phyloP scores from a whole-genome alignment of 1,139 yeast species.

The Blastobotrys persicus region DNA sequence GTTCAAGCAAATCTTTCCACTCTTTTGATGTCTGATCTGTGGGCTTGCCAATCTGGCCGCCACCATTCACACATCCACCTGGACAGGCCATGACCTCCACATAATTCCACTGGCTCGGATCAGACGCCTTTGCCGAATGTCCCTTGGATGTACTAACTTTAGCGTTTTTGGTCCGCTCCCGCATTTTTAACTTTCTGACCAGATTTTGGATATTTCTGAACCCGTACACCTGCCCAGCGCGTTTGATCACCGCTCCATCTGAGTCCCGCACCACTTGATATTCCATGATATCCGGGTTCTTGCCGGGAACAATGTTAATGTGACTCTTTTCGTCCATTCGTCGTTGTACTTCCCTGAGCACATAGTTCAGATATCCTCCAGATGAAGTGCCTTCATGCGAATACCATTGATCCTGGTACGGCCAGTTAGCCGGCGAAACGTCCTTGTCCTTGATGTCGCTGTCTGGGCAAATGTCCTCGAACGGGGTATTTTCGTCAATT shows the following conservation, averaged over 20 bases:
- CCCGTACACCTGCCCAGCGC: constrained; percentile 82
- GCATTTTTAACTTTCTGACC: constrained; percentile 73
- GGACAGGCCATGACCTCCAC: constrained; percentile 99
- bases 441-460: constrained; percentile 15
- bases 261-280: constrained; percentile 47
- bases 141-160: constrained; percentile 31
- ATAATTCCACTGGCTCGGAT: constrained; percentile 56
- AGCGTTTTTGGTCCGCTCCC: constrained; percentile 24
- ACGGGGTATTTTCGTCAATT: constrained; percentile 44
- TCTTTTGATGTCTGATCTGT: constrained; percentile 30
- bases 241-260: constrained; percentile 47
- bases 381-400: constrained; percentile 72
- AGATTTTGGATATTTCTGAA: constrained; percentile 91
- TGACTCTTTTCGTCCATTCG: constrained; percentile 24
- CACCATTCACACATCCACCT: constrained; percentile 95
- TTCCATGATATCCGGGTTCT: constrained; percentile 76
- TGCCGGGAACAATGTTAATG: constrained; percentile 48
- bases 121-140: constrained; percentile 6
- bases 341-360: constrained; percentile 25
- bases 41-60: constrained; percentile 76
- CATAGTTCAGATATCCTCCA: constrained; percentile 67
- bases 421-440: constrained; percentile 59
- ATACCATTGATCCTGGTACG: constrained; percentile 60
- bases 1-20: constrained; percentile 38
- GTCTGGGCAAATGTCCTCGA: constrained; percentile 16